Evolutionary conservation across 495 filamentous ascomycete species (phyloP).

Genomic region (Xylaria palmicola): DNA sequence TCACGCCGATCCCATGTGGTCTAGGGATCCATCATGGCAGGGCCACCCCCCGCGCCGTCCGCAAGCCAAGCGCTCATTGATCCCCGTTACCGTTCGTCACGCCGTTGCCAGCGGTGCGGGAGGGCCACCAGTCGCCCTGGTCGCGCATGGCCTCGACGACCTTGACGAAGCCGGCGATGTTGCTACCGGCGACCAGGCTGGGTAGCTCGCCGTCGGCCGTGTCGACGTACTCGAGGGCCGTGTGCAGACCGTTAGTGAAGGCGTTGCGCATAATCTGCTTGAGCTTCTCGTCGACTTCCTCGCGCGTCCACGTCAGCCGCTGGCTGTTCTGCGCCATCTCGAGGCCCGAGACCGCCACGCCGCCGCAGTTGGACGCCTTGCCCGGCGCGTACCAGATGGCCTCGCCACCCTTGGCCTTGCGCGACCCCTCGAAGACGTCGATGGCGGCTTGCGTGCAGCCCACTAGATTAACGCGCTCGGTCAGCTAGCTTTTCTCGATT

Average conservation of each 20-base stretch:
- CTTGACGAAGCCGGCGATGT: constrained; percentile 97
- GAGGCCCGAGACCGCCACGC: constrained; percentile 94
- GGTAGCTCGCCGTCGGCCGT: constrained; percentile 79
- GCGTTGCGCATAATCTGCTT: constrained; percentile 92
- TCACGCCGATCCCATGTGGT: no score
- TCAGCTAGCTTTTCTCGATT: not conserved
- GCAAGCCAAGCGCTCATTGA: no score
- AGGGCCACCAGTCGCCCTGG: constrained; percentile 92
- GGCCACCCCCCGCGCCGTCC: no score
- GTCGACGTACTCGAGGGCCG: constrained; percentile 82
- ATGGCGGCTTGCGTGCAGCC: constrained; percentile 96
- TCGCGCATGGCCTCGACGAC: constrained; percentile 92
- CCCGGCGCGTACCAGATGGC: constrained; percentile 96
- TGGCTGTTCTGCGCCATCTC: constrained; percentile 99
- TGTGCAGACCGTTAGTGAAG: constrained; percentile 88
- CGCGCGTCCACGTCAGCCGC: constrained; percentile 77
- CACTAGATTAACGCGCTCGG: constrained; percentile 47
- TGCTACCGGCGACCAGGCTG: constrained; percentile 85
- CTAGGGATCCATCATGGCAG: no score
- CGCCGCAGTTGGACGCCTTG: constrained; percentile 96
- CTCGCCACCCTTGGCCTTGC: constrained; percentile 62
- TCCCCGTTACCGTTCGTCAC: no score
- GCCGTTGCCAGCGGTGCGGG: not conserved
- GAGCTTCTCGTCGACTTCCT: constrained; percentile 90
- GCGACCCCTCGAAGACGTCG: constrained; percentile 82